Conservation (phyloP, 352 stramenopile species). For the Albugo laibachii region DNA sequence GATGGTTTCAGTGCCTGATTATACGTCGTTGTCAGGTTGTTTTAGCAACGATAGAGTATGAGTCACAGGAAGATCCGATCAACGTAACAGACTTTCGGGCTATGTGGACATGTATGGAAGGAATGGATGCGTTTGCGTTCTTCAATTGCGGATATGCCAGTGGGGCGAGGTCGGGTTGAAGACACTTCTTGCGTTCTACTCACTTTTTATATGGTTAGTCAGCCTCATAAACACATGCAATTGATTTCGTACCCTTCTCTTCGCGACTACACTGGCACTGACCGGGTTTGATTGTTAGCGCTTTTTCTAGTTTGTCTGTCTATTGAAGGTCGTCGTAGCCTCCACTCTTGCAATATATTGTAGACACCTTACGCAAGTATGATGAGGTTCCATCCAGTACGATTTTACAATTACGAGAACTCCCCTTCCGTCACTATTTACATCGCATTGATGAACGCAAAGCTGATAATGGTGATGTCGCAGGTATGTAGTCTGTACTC, state of each 20-base stretch:
- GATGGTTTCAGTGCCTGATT: background rate
- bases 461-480: constrained; percentile 18
- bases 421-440: constrained; percentile 57
- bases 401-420: constrained; percentile 30
- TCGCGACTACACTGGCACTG: constrained; percentile 20
- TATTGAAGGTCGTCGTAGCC: constrained; percentile 13
- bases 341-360: constrained; percentile 50
- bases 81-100: constrained; percentile 28
- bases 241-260: constrained; percentile 66
- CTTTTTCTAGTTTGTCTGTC: too few species aligned
- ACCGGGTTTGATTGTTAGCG: background rate
- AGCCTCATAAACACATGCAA: constrained; percentile 80
- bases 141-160: constrained; percentile 75
- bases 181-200: background rate
- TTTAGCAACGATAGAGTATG: constrained; percentile 49
- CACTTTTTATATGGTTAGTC: constrained; percentile 11
- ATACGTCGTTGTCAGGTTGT: constrained; percentile 15
- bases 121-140: constrained; percentile 55
- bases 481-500: constrained; percentile 7
- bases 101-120: constrained; percentile 50
- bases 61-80: constrained; percentile 35
- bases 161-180: constrained; percentile 25
- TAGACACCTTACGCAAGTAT: constrained; percentile 15
- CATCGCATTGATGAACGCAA: constrained; percentile 27
- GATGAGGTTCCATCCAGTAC: constrained; percentile 4